phyloP scores from a whole-genome alignment of 495 filamentous ascomycete genomes.

The Cryomyces minteri region DNA sequence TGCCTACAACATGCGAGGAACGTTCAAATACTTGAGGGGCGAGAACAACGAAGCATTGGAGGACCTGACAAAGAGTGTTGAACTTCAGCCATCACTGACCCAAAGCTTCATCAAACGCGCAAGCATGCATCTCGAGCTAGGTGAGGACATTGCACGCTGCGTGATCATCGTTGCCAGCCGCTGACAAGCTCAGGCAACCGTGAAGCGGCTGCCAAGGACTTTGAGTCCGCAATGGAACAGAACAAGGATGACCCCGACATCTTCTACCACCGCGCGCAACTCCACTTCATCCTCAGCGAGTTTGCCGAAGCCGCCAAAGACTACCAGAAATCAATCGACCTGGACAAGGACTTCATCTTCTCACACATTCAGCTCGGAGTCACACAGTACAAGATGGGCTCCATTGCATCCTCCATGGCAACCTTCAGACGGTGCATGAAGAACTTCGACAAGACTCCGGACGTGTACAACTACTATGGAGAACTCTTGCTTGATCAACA shows the following conservation, averaged over 20 bases:
- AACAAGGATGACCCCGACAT: slow-evolving; percentile 89
- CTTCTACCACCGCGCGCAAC: slow-evolving; percentile 96
- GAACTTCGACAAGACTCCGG: slow-evolving; percentile 90
- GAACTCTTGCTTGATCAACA: slow-evolving; percentile 95
- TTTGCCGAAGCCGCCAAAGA: slow-evolving; percentile 89
- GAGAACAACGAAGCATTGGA: slow-evolving; percentile 64
- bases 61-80: slow-evolving; percentile 81
- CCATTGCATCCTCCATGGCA: slow-evolving; percentile 91
- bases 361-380: slow-evolving; percentile 99
- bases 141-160: slow-evolving; percentile 26
- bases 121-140: slow-evolving; percentile 92
- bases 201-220: slow-evolving; percentile 73
- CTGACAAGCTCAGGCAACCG: slow-evolving; percentile 45
- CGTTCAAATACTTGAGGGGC: slow-evolving; percentile 81
- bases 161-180: background rate
- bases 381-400: slow-evolving; percentile 99
- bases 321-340: slow-evolving; percentile 97
- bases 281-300: slow-evolving; percentile 93
- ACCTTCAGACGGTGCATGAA: slow-evolving; percentile 95
- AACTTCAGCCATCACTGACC: slow-evolving; percentile 67
- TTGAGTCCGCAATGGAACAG: slow-evolving; percentile 66
- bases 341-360: slow-evolving; percentile 92
- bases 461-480: slow-evolving; percentile 99
- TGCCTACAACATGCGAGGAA: slow-evolving; percentile 90
- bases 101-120: slow-evolving; percentile 98